phyloP scores from a whole-genome alignment of 495 filamentous ascomycete species.

The Lophium mytilinum region DNA sequence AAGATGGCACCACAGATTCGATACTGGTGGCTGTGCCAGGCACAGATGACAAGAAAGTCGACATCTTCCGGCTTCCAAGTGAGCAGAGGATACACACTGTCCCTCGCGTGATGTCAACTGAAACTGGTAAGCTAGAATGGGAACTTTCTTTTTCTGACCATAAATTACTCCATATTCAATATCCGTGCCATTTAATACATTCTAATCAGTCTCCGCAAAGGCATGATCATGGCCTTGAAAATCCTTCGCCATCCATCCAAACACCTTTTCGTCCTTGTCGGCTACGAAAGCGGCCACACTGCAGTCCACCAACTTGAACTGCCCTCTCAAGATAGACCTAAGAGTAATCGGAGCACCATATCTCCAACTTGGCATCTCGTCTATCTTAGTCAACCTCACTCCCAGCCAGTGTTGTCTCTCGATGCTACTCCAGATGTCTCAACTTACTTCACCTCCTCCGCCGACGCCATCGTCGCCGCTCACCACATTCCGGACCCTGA shows the following conservation, averaged over 20 bases:
- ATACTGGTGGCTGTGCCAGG: conserved; percentile 31
- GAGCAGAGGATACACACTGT: conserved; percentile 62
- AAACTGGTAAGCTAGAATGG: conserved; percentile 14
- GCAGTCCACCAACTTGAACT: conserved; percentile 43
- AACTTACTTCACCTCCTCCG: conserved; percentile 74
- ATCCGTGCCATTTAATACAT: not conserved
- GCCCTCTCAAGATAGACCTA: conserved; percentile 23
- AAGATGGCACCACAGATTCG: conserved; percentile 5
- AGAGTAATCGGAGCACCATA: conserved; percentile 9
- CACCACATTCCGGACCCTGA: conserved; percentile 34
- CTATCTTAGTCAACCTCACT: conserved; percentile 62
- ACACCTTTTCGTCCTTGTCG: conserved; percentile 52
- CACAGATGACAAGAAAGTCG: conserved; percentile 46
- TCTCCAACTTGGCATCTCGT: conserved; percentile 46
- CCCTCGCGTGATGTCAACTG: conserved; percentile 35
- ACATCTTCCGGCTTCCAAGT: conserved; percentile 77
- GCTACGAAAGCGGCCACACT: conserved; percentile 79
- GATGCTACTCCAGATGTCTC: conserved; percentile 48
- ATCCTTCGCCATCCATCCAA: conserved; percentile 42
- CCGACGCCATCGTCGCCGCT: conserved; percentile 61
- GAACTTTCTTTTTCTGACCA: not conserved
- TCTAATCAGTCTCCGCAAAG: conserved; percentile 39
- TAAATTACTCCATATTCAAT: not conserved
- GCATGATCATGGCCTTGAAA: conserved; percentile 85
- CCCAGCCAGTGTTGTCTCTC: conserved; percentile 79